Base-by-base conservation (phyloP, 768 basidiomycete genomes). In the Calocera cornea region DNA sequence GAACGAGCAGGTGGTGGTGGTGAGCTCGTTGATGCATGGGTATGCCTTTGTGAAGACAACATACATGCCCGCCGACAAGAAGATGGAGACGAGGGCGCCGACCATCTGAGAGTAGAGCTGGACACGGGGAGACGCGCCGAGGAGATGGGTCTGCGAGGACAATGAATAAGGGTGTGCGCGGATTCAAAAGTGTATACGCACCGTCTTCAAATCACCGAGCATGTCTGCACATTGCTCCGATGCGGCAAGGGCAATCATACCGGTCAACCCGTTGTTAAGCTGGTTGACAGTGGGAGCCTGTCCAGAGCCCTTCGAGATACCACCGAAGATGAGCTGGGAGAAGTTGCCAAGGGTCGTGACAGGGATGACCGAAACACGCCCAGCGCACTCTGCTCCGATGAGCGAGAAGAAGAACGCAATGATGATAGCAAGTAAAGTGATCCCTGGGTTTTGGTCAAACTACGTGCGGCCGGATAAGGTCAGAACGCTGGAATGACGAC, bases 161-260 rank as follows among this genome's bases (percentile, higher is more conserved):
- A n/a, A n/a, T n/a, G n/a, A n/a, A n/a, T n/a, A n/a, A n/a, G n/a
- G n/a, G n/a, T n/a, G n/a, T n/a, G n/a, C n/a, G n/a, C n/a, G n/a
- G n/a, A n/a, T n/a, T n/a, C n/a, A n/a, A n/a, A n/a, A n/a, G n/a
- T n/a, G n/a, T n/a, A n/a, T n/a, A n/a, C n/a, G n/a, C n/a, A n/a
- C n/a, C n/a, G 87, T 84, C 77, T 87, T 86, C 71, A 87, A 74
- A 73, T 87, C 86, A 66, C 85, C 81, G 54, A 82, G 83, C 86
- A 87, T 86, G 73, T 87, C 87, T 34, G 80, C 72, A 24, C 84
- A 80, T 72, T 85, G 84, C 24, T 80, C 82, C 24, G 84, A 83
- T 60, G 84, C 80, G 36, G 83, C 83, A 54, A 79, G 83, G 31
- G 84, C 79, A 69, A 85, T 75, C 49, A 82, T 78, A 74, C 84